Evolutionary conservation across 2,329 filamentous ascomycete genomes (phyloP).

Genomic region (Purpureocillium takamizusanense): DNA sequence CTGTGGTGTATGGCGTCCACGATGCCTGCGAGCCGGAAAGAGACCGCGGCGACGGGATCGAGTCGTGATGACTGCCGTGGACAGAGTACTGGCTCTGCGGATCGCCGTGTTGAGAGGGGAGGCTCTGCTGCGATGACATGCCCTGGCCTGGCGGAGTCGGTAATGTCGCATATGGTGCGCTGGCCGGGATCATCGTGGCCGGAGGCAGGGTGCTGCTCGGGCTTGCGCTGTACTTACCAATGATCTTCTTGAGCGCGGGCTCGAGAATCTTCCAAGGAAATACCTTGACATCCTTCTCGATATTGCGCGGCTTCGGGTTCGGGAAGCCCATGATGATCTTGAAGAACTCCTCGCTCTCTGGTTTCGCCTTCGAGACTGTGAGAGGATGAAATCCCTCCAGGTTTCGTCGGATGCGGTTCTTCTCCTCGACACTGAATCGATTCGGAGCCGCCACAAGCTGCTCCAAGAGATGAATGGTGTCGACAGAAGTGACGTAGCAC

Average conservation of each 20-base stretch:
- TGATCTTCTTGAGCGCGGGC: slow-evolving; percentile 91
- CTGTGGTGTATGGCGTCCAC: slow-evolving; percentile 38
- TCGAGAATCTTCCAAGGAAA: slow-evolving; percentile 91
- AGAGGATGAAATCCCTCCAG: slow-evolving; percentile 87
- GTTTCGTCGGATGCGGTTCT: slow-evolving; percentile 94
- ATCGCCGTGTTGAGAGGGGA: slow-evolving; percentile 19
- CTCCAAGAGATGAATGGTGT: slow-evolving; percentile 92
- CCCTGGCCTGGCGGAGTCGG: slow-evolving; percentile 35
- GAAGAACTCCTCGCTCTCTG: slow-evolving; percentile 94
- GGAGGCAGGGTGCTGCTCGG: slow-evolving; percentile 29
- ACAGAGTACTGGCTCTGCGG: slow-evolving; percentile 29
- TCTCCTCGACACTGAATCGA: slow-evolving; percentile 92
- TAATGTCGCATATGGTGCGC: slow-evolving; percentile 31
- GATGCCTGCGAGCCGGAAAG: slow-evolving; percentile 35
- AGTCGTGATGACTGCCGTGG: slow-evolving; percentile 35
- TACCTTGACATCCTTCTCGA: slow-evolving; percentile 98
- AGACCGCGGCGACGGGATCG: slow-evolving; percentile 43
- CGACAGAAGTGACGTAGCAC: slow-evolving; percentile 91
- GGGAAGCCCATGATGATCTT: slow-evolving; percentile 98
- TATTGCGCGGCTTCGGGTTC: slow-evolving; percentile 89
- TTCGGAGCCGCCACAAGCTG: slow-evolving; percentile 67
- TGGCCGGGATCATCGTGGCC: slow-evolving; percentile 30
- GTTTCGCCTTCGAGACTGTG: slow-evolving; percentile 87
- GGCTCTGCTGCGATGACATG: slow-evolving; percentile 19
- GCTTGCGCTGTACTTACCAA: slow-evolving; percentile 78